phyloP scores from a whole-genome alignment of 345 rosid species.

The Erysimum cheiranthoides region DNA sequence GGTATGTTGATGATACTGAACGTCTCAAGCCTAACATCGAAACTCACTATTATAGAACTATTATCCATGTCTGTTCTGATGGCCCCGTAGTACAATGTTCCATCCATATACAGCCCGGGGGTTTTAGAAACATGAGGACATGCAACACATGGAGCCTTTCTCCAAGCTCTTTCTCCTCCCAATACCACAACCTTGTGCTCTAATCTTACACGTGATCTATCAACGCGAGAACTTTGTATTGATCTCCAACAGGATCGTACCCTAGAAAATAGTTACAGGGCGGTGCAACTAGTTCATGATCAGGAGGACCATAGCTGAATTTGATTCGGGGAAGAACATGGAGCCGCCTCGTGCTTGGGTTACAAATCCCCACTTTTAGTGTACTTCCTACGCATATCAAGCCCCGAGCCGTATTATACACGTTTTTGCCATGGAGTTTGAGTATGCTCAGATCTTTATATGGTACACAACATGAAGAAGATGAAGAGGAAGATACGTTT shows the following conservation, averaged over 20 bases:
- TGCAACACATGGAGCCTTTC: background rate
- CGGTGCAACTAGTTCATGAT: background rate
- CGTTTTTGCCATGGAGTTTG: background rate
- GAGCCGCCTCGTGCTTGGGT: background rate
- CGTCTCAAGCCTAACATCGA: constrained; percentile 21
- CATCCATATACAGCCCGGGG: constrained; percentile 9
- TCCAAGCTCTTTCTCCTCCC: constrained; percentile 11
- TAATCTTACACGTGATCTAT: background rate
- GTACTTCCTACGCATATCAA: constrained; percentile 5
- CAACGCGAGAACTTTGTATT: constrained; percentile 28
- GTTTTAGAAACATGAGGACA: background rate
- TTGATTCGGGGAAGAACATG: background rate
- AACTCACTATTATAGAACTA: constrained; percentile 12
- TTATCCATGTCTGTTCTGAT: background rate
- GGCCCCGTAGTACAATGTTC: constrained; percentile 7
- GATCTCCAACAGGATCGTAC: constrained; percentile 1
- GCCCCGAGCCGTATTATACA: background rate
- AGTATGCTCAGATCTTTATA: background rate
- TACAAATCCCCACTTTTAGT: background rate
- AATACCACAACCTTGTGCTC: background rate
- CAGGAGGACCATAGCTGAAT: background rate
- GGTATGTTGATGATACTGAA: constrained; percentile 9
- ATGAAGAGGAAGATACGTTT: background rate
- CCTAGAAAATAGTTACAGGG: background rate
- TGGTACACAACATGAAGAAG: background rate